These are phyloP conservation scores for Funneliformis caledonium DNA, from an alignment of 371 early-diverging fungal genomes.

Conservation along the genomic window DNA sequence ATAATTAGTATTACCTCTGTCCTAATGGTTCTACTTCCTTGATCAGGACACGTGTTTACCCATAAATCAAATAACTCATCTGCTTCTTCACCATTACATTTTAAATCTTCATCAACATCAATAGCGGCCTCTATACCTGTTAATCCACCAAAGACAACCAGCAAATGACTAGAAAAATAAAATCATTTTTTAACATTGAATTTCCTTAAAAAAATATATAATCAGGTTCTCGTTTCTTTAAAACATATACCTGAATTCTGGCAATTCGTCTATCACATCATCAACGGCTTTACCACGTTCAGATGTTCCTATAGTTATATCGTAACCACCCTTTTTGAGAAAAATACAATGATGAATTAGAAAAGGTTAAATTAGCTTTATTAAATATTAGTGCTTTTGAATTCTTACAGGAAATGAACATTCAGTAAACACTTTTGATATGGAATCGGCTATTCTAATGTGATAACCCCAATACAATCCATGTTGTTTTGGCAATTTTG, in stretches of 20 bases:
- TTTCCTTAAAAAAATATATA: slow-evolving; percentile 6
- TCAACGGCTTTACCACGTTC: slow-evolving; percentile 62
- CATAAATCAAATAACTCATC: slow-evolving; percentile 68
- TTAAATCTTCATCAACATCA: slow-evolving; percentile 71
- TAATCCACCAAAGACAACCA: slow-evolving; percentile 75
- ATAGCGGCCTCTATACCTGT: slow-evolving; percentile 73
- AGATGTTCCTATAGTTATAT: slow-evolving; percentile 70
- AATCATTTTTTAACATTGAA: neutral
- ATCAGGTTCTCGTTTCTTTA: neutral
- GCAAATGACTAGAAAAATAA: slow-evolving; percentile 56
- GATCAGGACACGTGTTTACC: slow-evolving; percentile 62
- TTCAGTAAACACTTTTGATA: slow-evolving; percentile 68
- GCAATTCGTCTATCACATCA: slow-evolving; percentile 45
- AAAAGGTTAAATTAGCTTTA: neutral
- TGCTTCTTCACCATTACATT: slow-evolving; percentile 64
- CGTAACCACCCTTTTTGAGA: slow-evolving; percentile 63
- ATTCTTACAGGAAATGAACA: slow-evolving; percentile 59
- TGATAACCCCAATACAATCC: slow-evolving; percentile 83
- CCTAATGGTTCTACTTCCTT: slow-evolving; percentile 70
- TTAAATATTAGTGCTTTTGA: neutral
- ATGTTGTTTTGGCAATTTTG: slow-evolving; percentile 60
- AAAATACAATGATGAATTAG: neutral
- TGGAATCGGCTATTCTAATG: slow-evolving; percentile 65
- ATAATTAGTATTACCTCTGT: slow-evolving; percentile 60
- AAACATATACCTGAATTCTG: slow-evolving; percentile 42